A percentile compares a stretch with the other conserved stretches of the same genome.
phyloP scores from a whole-genome alignment of 2,329 filamentous ascomycete genomes.

The Sclerotinia glacialis region DNA sequence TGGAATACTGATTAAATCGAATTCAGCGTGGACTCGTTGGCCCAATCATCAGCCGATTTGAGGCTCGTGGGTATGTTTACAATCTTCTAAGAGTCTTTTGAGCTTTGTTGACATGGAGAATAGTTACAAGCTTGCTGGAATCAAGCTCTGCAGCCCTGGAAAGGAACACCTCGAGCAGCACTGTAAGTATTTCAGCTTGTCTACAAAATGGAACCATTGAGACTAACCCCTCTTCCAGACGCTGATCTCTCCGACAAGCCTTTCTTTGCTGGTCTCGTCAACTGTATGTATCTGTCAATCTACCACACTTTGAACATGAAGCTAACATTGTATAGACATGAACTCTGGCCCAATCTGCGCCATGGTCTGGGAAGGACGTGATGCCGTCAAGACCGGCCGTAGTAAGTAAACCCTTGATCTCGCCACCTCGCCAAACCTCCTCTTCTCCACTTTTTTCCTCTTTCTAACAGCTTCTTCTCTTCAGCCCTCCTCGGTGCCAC shows the following conservation, averaged over 20 bases:
- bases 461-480: conserved; percentile 28
- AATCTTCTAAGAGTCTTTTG: background rate
- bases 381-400: conserved; percentile 98
- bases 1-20: conserved; percentile 25
- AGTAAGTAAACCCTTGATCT: conserved; percentile 50
- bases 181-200: conserved; percentile 53
- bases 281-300: conserved; percentile 62
- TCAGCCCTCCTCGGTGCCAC: conserved; percentile 91
- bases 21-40: conserved; percentile 90
- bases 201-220: conserved; percentile 35
- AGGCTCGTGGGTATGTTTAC: conserved; percentile 77
- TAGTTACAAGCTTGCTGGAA: conserved; percentile 96
- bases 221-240: conserved; percentile 48
- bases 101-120: conserved; percentile 21
- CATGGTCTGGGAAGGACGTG: conserved; percentile 99
- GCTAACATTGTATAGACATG: conserved; percentile 68
- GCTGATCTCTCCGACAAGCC: conserved; percentile 87
- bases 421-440: conserved; percentile 8
- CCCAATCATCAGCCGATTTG: conserved; percentile 96
- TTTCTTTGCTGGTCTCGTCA: conserved; percentile 93
- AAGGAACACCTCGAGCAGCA: conserved; percentile 98
- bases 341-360: conserved; percentile 92
- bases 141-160: conserved; percentile 88
- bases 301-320: conserved; percentile 25
- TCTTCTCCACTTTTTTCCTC: background rate